phyloP scores from a whole-genome alignment of 208 protist species.

The Crithidia expoeki region DNA sequence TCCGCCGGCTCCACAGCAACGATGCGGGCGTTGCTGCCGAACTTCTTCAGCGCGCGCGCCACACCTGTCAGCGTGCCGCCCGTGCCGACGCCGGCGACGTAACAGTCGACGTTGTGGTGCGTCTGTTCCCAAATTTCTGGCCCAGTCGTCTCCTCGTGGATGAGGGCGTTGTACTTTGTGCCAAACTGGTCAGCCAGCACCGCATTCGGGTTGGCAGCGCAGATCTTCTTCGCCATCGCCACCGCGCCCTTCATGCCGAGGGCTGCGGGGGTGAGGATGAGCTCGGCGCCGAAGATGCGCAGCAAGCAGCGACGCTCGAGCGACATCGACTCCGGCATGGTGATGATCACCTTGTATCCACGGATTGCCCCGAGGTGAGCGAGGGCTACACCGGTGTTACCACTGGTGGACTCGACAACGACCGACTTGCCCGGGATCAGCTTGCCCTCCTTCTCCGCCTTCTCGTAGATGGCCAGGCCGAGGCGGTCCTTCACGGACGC shows the following conservation, averaged over 20 bases:
- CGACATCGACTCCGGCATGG: constrained; percentile 93
- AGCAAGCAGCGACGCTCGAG: constrained; percentile 85
- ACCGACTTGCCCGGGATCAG: constrained; percentile 81
- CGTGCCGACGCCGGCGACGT: constrained; percentile 89
- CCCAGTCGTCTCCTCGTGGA: constrained; percentile 92
- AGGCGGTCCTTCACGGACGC: constrained; percentile 90
- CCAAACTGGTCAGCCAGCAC: constrained; percentile 87
- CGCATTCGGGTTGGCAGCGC: constrained; percentile 68
- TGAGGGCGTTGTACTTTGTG: constrained; percentile 85
- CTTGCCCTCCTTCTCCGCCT: constrained; percentile 82
- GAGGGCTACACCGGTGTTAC: constrained; percentile 90
- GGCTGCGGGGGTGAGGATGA: constrained; percentile 89
- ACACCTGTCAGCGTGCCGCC: constrained; percentile 87
- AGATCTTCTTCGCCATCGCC: constrained; percentile 81
- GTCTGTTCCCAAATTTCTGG: constrained; percentile 88
- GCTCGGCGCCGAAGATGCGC: constrained; percentile 84
- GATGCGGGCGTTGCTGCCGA: constrained; percentile 53
- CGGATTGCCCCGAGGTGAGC: constrained; percentile 78
- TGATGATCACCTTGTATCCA: constrained; percentile 91
- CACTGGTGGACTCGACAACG: constrained; percentile 90
- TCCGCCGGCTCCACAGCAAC: constrained; percentile 88
- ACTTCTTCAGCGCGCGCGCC: constrained; percentile 70
- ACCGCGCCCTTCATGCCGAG: constrained; percentile 91
- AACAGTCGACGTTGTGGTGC: constrained; percentile 82
- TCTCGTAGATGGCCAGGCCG: constrained; percentile 77